phyloP scores from a whole-genome alignment of 768 basidiomycete species.

The Tephrocybe sp. region DNA sequence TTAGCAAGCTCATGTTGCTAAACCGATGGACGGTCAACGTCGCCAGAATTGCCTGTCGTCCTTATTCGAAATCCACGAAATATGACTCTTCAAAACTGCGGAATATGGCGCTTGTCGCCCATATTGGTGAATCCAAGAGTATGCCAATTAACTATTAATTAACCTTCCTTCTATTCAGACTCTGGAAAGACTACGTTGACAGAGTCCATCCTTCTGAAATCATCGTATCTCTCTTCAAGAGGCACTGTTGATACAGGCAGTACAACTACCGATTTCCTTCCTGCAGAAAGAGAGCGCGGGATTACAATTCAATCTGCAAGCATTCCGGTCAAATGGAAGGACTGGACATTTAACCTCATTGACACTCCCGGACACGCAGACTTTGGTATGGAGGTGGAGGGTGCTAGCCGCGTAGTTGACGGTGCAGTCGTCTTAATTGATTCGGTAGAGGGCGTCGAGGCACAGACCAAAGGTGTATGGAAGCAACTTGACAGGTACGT shows the following conservation, averaged over 20 bases:
- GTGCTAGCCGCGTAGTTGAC: constrained; percentile 86
- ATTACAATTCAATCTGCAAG: constrained; percentile 93
- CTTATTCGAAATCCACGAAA: constrained; percentile 24
- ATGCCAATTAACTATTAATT: background rate
- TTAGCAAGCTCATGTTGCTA: constrained; percentile 16
- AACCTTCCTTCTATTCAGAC: constrained; percentile 40
- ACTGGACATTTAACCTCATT: constrained; percentile 83
- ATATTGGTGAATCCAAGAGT: constrained; percentile 58
- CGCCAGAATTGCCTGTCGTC: constrained; percentile 15
- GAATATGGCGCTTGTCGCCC: constrained; percentile 87
- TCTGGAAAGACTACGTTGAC: constrained; percentile 90
- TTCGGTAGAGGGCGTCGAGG: constrained; percentile 89
- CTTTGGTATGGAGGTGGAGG: constrained; percentile 97
- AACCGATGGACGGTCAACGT: constrained; percentile 16
- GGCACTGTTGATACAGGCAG: constrained; percentile 90
- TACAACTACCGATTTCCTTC: constrained; percentile 87
- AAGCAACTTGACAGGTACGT: constrained; percentile 76
- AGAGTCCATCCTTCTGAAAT: constrained; percentile 79
- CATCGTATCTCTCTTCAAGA: constrained; percentile 65
- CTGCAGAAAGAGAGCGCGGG: constrained; percentile 85
- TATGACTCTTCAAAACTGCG: constrained; percentile 48
- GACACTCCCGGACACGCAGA: constrained; percentile 93
- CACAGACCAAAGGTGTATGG: constrained; percentile 91
- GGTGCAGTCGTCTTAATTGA: constrained; percentile 88
- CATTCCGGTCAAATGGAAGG: constrained; percentile 83